phyloP scores from a whole-genome alignment of 495 filamentous ascomycete species.

The Sordaria brevicollis region DNA sequence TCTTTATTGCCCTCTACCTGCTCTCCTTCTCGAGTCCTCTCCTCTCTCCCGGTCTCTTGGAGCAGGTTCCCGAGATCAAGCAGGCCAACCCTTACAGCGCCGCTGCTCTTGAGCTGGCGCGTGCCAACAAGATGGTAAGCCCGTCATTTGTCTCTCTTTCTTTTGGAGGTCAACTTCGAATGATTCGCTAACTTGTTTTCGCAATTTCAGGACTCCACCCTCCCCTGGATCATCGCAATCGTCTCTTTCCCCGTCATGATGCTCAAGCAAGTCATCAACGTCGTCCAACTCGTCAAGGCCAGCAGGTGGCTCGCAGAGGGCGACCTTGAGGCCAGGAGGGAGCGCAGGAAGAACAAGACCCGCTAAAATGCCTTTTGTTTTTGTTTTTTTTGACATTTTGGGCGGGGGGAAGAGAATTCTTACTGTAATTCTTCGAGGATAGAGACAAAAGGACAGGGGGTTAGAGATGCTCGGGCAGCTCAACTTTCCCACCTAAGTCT shows the following conservation, averaged over 20 bases:
- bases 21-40: slow-evolving; percentile 87
- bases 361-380: background rate
- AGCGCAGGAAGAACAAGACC: slow-evolving; percentile 34
- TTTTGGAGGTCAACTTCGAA: background rate
- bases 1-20: slow-evolving; percentile 97
- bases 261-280: slow-evolving; percentile 86
- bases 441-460: too few relatives aligned
- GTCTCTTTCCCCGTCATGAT: slow-evolving; percentile 78
- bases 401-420: too few relatives aligned
- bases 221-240: slow-evolving; percentile 82
- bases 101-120: slow-evolving; percentile 80
- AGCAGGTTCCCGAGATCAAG: slow-evolving; percentile 39
- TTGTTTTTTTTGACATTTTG: background rate
- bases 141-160: slow-evolving; percentile 9
- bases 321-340: slow-evolving; percentile 51
- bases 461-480: too few relatives aligned
- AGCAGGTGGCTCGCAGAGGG: slow-evolving; percentile 87
- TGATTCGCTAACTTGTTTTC: background rate
- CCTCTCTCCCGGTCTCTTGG: slow-evolving; percentile 72
- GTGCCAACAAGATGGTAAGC: slow-evolving; percentile 88
- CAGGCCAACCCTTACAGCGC: slow-evolving; percentile 75
- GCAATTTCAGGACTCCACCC: slow-evolving; percentile 27
- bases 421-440: background rate
- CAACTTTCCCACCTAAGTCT: background rate
- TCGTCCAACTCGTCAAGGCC: slow-evolving; percentile 90